Base-by-base conservation (phyloP, 257 asterid genomes). In the Leptodermis oblonga region DNA sequence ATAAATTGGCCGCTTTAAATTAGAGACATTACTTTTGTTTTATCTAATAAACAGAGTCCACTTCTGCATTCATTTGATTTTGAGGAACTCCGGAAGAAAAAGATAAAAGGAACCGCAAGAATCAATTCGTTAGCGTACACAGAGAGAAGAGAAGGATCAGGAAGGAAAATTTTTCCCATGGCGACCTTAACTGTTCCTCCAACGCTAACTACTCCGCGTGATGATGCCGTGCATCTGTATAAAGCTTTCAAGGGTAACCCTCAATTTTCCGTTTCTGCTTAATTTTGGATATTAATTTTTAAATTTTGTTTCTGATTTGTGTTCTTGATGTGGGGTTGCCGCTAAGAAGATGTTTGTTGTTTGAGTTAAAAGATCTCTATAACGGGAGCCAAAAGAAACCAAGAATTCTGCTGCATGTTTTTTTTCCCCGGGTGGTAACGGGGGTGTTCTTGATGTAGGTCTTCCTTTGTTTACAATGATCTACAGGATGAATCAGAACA, bases 201-300 rank as follows among this genome's bases (percentile, higher is more conserved):
- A 13, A 76, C 81, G 72, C 70, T 93, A 62, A 76, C 91, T 22
- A 76, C 96, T 13, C 99, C 99, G 11, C 95, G 97, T 5, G 96
- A 93, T 67, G 99, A 93, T 73, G 99, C 96, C 42, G 75, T 73
- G 70, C 86, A 82, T 52, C 94, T 93, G 64, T 70, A 87, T 88
- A 87, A 86, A 45, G 97, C 99, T 72, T 93, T 93, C 70, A 90
- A 93, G 82, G 96, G 99, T 90, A 87, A 30, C 13, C 30, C 28
- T 1, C 15, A 28, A 17, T 4, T 7, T 0, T 3, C 55, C 46
- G 52, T 67, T 7, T 55, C 41, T 45, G 39, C 6, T 60, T 43
- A 48, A 20, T 58, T 51, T 45, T 0, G 17, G 3, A 26, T 49
- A 13, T n/a, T 18, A 1, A 56, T 23, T 73, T 36, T 15, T 36